Evolutionary conservation across 495 filamentous ascomycete species (phyloP).

Genomic region (Hypomontagnella monticulosa): DNA sequence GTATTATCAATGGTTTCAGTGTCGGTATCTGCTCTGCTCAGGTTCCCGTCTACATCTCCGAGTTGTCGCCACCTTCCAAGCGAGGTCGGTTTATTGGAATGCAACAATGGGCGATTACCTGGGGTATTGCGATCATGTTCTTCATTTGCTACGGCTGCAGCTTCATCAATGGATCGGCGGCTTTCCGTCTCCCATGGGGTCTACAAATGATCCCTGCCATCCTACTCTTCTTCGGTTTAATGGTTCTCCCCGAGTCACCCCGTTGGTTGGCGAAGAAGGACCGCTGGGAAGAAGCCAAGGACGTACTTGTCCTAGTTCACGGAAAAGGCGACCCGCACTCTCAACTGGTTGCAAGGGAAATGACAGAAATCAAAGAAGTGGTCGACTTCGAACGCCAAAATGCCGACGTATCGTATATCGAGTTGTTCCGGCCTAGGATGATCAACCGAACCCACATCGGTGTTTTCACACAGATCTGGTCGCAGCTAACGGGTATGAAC

Average conservation of each 20-base stretch:
- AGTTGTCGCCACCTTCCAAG: slow-evolving; percentile 73
- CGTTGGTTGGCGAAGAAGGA: slow-evolving; percentile 80
- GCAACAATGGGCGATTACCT: slow-evolving; percentile 83
- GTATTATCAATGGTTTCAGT: slow-evolving; percentile 78
- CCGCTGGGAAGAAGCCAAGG: slow-evolving; percentile 74
- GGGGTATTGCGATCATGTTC: slow-evolving; percentile 87
- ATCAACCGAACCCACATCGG: slow-evolving; percentile 79
- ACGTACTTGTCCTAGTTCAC: slow-evolving; percentile 73
- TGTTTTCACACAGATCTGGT: slow-evolving; percentile 85
- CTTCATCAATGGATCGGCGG: slow-evolving; percentile 66
- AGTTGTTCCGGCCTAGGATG: slow-evolving; percentile 76
- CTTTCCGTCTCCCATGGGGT: slow-evolving; percentile 81
- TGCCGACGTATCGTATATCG: slow-evolving; percentile 70
- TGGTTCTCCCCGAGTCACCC: slow-evolving; percentile 77
- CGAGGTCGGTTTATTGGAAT: slow-evolving; percentile 76
- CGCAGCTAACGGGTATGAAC: slow-evolving; percentile 85
- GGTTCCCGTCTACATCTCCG: slow-evolving; percentile 82
- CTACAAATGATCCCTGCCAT: slow-evolving; percentile 77
- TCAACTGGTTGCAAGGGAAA: slow-evolving; percentile 71
- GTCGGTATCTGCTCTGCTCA: slow-evolving; percentile 84
- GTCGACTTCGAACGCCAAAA: slow-evolving; percentile 73
- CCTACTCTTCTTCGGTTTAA: slow-evolving; percentile 68
- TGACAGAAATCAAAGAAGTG: slow-evolving; percentile 74
- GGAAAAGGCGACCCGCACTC: slow-evolving; percentile 69
- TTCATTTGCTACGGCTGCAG: slow-evolving; percentile 80